These are phyloP conservation scores for Amylostereum areolatum DNA, from an alignment of 1,284 basidiomycete genomes.

Conservation along the genomic window DNA sequence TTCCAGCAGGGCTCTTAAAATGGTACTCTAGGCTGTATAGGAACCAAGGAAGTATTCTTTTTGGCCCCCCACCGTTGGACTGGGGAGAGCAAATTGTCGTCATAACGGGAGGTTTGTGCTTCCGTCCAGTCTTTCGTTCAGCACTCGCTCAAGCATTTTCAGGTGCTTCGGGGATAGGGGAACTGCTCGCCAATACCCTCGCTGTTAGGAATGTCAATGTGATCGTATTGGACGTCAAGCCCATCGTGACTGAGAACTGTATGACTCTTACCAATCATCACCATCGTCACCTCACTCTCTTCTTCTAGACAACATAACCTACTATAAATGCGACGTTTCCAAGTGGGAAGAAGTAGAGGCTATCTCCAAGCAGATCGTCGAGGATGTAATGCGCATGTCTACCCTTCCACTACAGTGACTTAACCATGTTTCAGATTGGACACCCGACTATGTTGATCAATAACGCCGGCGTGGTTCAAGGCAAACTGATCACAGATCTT, in stretches of 20 bases:
- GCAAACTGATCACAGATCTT: constrained; percentile 80
- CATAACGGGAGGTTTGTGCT: constrained; percentile 73
- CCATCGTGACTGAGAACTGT: constrained; percentile 74
- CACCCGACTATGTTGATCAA: constrained; percentile 89
- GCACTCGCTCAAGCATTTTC: neutral
- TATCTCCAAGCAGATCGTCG: constrained; percentile 61
- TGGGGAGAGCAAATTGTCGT: constrained; percentile 87
- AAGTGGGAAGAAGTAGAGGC: constrained; percentile 76
- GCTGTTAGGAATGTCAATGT: constrained; percentile 78
- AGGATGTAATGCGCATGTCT: constrained; percentile 53
- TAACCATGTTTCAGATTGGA: constrained; percentile 54
- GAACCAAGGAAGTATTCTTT: constrained; percentile 63
- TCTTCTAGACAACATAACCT: constrained; percentile 64
- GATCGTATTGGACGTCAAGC: constrained; percentile 79
- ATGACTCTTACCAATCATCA: constrained; percentile 16
- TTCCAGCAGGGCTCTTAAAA: constrained; percentile 50
- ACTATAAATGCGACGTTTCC: constrained; percentile 87
- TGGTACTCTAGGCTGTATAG: constrained; percentile 69
- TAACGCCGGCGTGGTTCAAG: constrained; percentile 94
- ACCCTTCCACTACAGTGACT: neutral
- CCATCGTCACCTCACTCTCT: neutral
- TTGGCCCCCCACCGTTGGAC: constrained; percentile 53
- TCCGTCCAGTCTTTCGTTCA: neutral
- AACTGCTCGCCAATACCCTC: constrained; percentile 77
- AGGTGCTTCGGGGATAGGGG: constrained; percentile 89